A percentile compares a stretch with the other conserved stretches of the same genome.
Evolutionary conservation across 768 basidiomycete genomes (phyloP).

Genomic region (Paxillus involutus): DNA sequence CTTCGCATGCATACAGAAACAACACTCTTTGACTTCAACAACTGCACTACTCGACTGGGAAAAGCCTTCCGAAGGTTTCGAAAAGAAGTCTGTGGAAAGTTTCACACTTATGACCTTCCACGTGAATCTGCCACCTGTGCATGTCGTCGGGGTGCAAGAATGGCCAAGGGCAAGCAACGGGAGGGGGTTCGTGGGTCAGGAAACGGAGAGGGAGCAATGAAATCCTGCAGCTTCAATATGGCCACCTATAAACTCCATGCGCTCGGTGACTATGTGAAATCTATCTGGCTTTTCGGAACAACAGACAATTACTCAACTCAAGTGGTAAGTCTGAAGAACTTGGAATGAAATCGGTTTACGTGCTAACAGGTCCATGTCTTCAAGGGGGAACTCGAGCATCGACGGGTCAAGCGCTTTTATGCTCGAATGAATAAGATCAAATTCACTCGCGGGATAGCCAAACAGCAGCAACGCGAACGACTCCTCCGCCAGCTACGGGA

Average conservation of each 20-base stretch:
- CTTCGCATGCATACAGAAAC: slow-evolving; percentile 24
- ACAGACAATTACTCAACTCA: slow-evolving; percentile 37
- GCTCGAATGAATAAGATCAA: slow-evolving; percentile 34
- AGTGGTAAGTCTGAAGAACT: slow-evolving; percentile 19
- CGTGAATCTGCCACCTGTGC: too few relatives aligned
- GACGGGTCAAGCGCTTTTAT: slow-evolving; percentile 37
- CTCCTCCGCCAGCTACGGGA: background rate
- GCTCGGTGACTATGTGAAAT: slow-evolving; percentile 12
- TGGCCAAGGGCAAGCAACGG: background rate
- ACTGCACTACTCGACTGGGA: slow-evolving; percentile 24
- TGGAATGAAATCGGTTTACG: background rate
- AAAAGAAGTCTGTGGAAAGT: background rate
- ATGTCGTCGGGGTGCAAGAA: too few relatives aligned
- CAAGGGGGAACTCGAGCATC: slow-evolving; percentile 37
- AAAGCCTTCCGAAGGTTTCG: slow-evolving; percentile 21
- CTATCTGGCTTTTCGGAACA: slow-evolving; percentile 11
- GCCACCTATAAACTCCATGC: slow-evolving; percentile 18
- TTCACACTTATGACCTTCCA: background rate
- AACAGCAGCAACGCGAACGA: slow-evolving; percentile 16
- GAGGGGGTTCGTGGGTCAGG: background rate
- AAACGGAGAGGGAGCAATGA: background rate
- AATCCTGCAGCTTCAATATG: slow-evolving; percentile 11
- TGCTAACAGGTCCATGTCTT: background rate
- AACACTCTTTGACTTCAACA: slow-evolving; percentile 14
- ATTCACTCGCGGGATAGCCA: slow-evolving; percentile 28